Conservation (phyloP, 768 basidiomycete genomes). For the Daedaleopsis nitida region DNA sequence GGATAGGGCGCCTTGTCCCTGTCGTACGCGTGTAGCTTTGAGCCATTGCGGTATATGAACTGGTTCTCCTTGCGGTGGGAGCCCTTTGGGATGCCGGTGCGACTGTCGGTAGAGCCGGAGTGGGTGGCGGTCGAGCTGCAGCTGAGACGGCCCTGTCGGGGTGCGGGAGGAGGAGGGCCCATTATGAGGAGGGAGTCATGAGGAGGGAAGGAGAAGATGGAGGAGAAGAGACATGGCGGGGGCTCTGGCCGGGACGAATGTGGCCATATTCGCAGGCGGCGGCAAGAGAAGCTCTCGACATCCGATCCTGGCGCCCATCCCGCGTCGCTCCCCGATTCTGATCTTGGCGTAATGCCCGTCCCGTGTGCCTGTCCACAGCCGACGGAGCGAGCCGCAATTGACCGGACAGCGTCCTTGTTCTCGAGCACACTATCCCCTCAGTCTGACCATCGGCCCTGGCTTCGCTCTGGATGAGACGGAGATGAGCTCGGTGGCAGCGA, state of each 20-base stretch:
- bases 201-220: conserved; percentile 9
- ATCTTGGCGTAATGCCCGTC: conserved; percentile 40
- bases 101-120: conserved; percentile 9
- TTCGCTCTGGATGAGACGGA: too few species aligned
- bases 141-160: conserved; percentile 20
- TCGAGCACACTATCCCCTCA: too few species aligned
- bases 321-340: conserved; percentile 33
- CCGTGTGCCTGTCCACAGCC: background rate
- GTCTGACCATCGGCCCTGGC: too few species aligned
- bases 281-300: background rate
- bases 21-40: conserved; percentile 66
- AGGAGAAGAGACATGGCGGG: background rate
- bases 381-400: background rate
- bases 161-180: conserved; percentile 10
- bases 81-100: background rate
- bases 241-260: conserved; percentile 2
- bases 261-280: conserved; percentile 3
- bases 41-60: conserved; percentile 62
- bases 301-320: conserved; percentile 35
- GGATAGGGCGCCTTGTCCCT: conserved; percentile 83
- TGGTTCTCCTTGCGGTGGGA: conserved; percentile 50
- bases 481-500: too few species aligned
- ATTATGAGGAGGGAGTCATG: conserved; percentile 6
- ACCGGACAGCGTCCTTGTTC: too few species aligned
- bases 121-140: conserved; percentile 20